Evolutionary conservation across 345 rosid genomes (phyloP).

Genomic region (Eucalyptus marginata): DNA sequence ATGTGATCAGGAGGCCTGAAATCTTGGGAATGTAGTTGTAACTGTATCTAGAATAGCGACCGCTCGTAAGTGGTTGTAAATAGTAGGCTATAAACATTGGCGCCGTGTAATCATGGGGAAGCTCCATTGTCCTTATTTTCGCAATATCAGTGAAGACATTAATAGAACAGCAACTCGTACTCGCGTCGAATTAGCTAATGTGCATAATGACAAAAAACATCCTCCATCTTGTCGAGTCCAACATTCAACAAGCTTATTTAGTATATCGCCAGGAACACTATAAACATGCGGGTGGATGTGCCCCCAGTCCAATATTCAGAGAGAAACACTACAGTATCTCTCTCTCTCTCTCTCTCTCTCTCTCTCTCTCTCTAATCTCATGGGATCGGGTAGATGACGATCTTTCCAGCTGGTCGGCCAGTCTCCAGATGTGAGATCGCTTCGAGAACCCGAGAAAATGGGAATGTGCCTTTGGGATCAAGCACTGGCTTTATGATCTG

Average conservation of each 20-base stretch:
- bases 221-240: not conserved
- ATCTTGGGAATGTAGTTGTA: not conserved
- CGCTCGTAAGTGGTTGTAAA: not conserved
- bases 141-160: not conserved
- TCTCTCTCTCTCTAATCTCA: not conserved
- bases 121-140: not conserved
- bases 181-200: not conserved
- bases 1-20: not conserved
- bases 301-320: not conserved
- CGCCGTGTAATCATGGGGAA: not conserved
- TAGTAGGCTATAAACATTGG: not conserved
- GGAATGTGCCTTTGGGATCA: constrained; percentile 74
- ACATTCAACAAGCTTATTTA: not conserved
- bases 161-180: not conserved
- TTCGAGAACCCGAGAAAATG: constrained; percentile 42
- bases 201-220: not conserved
- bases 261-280: not conserved
- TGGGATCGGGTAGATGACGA: constrained; percentile 61
- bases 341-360: no score
- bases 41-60: not conserved
- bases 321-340: not conserved
- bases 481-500: constrained; percentile 63
- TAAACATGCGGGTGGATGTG: not conserved
- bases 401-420: constrained; percentile 56
- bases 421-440: constrained; percentile 75